These are phyloP conservation scores for Neurospora sp. DNA, from an alignment of 495 filamentous ascomycete species.

Conservation along the genomic window DNA sequence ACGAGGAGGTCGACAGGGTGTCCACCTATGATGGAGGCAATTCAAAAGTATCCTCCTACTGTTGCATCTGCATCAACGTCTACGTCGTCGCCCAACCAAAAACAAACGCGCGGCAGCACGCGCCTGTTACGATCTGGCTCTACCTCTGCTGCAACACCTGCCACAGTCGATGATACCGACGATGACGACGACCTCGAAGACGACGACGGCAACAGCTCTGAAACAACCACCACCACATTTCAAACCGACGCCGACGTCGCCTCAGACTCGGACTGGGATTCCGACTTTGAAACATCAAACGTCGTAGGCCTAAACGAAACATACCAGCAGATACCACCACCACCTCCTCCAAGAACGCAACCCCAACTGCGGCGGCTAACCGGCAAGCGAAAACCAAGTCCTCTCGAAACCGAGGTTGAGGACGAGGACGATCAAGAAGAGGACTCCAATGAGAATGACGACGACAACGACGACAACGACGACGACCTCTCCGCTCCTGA, in stretches of 20 bases:
- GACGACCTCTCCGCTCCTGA: not conserved
- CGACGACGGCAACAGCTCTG: not conserved
- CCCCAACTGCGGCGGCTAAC: not conserved
- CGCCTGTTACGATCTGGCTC: not conserved
- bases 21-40: not conserved
- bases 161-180: not conserved
- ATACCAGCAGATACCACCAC: not conserved
- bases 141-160: not conserved
- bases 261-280: not conserved
- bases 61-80: not conserved
- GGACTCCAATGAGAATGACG: not conserved
- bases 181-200: not conserved
- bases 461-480: not conserved
- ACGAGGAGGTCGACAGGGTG: not conserved
- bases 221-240: not conserved
- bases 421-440: slow-evolving; percentile 2
- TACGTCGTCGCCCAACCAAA: not conserved
- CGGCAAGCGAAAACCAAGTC: not conserved
- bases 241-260: not conserved
- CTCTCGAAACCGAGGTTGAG: slow-evolving; percentile 6
- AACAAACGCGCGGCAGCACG: not conserved
- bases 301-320: not conserved
- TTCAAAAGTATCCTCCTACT: not conserved
- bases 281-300: not conserved
- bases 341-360: not conserved